These are phyloP conservation scores for Arctostaphylos glauca DNA, from an alignment of 148 eudicot genomes.

Conservation along the genomic window DNA sequence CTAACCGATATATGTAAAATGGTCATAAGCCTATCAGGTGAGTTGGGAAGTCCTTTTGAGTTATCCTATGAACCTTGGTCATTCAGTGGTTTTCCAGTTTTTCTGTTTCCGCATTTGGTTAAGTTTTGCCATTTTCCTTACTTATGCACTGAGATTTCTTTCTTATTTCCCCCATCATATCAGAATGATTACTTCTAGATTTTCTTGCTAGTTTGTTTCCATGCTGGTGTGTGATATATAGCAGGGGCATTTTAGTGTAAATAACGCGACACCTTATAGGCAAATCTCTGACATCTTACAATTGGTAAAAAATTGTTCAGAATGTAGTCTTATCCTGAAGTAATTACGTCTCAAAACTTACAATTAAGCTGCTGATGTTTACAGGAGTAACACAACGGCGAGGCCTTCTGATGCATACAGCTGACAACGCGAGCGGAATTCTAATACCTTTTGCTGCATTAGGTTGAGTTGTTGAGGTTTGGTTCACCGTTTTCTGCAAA, in stretches of 20 bases:
- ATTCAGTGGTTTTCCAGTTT: neutral
- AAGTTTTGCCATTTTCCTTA: neutral
- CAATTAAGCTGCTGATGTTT: neutral
- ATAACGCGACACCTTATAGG: neutral
- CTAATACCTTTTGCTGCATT: neutral
- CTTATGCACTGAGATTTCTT: neutral
- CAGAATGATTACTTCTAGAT: neutral
- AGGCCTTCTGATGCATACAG: neutral
- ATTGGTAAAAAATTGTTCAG: neutral
- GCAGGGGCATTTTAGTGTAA: neutral
- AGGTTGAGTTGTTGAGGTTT: conserved; percentile 1
- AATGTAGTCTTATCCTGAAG: neutral
- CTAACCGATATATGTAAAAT: neutral
- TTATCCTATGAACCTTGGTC: neutral
- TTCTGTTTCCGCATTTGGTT: neutral
- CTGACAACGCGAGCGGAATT: neutral
- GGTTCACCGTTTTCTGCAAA: neutral
- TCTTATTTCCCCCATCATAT: neutral
- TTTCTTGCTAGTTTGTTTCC: neutral
- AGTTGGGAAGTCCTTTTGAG: neutral
- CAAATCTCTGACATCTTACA: neutral
- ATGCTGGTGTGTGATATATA: neutral
- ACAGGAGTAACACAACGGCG: neutral
- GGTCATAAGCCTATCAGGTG: neutral
- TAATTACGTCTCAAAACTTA: neutral